Percentiles rank a stretch among this genome's conserved stretches.
Evolutionary conservation across 495 filamentous ascomycete genomes (phyloP).

Genomic region (Penicillium soppii): DNA sequence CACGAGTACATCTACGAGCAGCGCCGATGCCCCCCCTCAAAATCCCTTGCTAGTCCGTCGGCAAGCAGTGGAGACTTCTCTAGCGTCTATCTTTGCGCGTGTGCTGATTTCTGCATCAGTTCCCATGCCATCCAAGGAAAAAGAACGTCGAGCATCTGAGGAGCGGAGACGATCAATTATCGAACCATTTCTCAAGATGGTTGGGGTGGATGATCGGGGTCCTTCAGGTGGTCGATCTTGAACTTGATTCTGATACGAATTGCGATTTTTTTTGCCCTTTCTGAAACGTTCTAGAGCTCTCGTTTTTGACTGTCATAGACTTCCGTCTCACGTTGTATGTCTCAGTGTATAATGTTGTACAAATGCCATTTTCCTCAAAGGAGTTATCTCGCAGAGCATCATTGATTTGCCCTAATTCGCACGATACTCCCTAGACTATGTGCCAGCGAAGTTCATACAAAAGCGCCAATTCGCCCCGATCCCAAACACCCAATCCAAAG

Average conservation of each 20-base stretch:
- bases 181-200: constrained; percentile 46
- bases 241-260: not conserved
- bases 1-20: constrained; percentile 13
- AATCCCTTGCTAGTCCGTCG: constrained; percentile 26
- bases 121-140: constrained; percentile 37
- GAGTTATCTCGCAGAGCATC: not conserved
- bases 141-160: constrained; percentile 40
- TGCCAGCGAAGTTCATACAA: no score
- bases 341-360: constrained; percentile 1
- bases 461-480: not conserved
- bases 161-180: constrained; percentile 42
- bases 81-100: constrained; percentile 33
- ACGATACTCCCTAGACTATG: no score
- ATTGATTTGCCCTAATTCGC: no score
- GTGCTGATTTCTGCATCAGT: constrained; percentile 36
- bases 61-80: constrained; percentile 34
- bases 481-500: not conserved
- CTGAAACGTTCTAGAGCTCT: not conserved
- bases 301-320: not conserved
- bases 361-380: not conserved
- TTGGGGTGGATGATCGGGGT: constrained; percentile 39
- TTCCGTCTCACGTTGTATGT: not conserved
- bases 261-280: not conserved
- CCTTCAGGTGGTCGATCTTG: constrained; percentile 35
- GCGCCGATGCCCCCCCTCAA: not conserved